Evolutionary conservation across 495 filamentous ascomycete species (phyloP), one percentile per base, ranked within the genome.

Genomic region (Penicillium pancosmium): DNA sequence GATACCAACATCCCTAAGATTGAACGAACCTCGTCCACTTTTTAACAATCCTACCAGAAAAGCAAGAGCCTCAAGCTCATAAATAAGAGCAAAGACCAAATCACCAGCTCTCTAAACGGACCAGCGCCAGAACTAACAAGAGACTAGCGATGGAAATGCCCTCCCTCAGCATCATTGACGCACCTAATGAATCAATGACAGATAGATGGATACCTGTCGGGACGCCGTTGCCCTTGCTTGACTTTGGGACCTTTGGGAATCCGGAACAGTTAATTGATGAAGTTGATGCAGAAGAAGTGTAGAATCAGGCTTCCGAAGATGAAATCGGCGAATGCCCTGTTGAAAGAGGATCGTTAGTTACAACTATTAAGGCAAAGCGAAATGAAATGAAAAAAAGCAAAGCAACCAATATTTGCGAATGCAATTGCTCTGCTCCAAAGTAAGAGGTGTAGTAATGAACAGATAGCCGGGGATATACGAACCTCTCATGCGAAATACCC

Each of bases 271-370:
- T 77, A 98, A 82, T 98, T 98, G 79, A 98, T 98, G 73, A 98
- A 98, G 80, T 98, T 98, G 65, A 97, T 88, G 77, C 94, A 98
- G 82, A 98, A 98, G 80, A 98, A 96, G 80, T 98, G 94, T 73
- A 98, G 76, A 67, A 98, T 90, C 72, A 98, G 68, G 70, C 92
- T 96, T 68, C 92, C 93, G 56, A 97, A 91, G 60, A 98, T 86
- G 67, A 88, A 98, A 81, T 98, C 94, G 65, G 94, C 94, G 73
- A 98, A 98, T 15, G 94, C 95, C 6, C 41, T 44, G n/a, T 44
- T n/a, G 36, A 12, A n/a, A n/a, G 36, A n/a, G 11, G 4, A 38
- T 9, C 27, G 6, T 31, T 31, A 31, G 27, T 31, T 31, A 31
- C 23, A 8, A 8, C 27, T 31, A 23, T 23, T 23, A 7, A 36